Base-by-base conservation (phyloP, 1,284 basidiomycete species). In the Hortiboletus rubellus region DNA sequence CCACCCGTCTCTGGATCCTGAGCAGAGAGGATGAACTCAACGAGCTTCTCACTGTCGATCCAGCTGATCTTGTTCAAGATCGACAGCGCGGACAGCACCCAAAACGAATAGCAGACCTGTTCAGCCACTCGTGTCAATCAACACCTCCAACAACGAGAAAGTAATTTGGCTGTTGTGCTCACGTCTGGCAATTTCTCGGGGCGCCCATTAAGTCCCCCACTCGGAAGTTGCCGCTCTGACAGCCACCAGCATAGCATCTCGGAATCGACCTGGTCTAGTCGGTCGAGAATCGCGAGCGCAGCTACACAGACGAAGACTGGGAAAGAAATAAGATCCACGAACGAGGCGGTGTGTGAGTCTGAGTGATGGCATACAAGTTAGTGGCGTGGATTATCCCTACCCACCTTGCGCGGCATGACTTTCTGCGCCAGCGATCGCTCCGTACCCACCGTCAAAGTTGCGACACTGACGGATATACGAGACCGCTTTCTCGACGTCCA, bases 131-230 rank as follows among this genome's bases (percentile, higher is more conserved):
- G 4, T 30, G 43, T 56, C 46, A 55, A 27, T 42, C 40, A 30
- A 40, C 24, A n/a, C 12, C 24, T 27, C 1, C 14, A 44, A 14
- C 34, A 34, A 41, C 12, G 24, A 40, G 9, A 37, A 14, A 40
- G 24, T 0, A 17, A 31, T n/a, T 7, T 41, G 45, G 36, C n/a
- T 1, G 22, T n/a, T n/a, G 17, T 0, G 24, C 87, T 66, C 64
- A 96, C 96, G 70, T 98, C 96, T 76, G 96, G 94, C n/a, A 98
- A 79, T 77, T 99, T 99, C 71, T 99, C 94, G 3, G 96, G 96
- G 22, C 96, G 81, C 0, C 96, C 96, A 65, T 99, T 98, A 58
- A 99, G 78, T 0, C 96, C 97, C 9, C 96, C 96, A 65, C 87
- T 94, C 0, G 94, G 90, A 11, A 98, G 78, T 71, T 99, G 96